Percentiles rank a stretch among this genome's conserved stretches.
Evolutionary conservation across 495 filamentous ascomycete species (phyloP).

Genomic region (Hypomontagnella monticulosa): DNA sequence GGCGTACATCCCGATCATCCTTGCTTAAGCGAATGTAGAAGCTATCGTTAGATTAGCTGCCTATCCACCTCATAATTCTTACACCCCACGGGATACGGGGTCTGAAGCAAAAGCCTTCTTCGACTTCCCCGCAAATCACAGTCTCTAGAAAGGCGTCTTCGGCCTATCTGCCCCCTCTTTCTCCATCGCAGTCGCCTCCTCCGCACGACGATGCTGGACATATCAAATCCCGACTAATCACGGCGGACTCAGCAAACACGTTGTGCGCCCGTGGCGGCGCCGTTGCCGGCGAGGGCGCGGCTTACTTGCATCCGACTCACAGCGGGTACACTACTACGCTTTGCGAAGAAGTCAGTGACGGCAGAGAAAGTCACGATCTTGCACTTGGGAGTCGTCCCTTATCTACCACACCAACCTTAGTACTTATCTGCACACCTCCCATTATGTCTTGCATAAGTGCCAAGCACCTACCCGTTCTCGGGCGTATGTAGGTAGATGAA

Average conservation of each 20-base stretch:
- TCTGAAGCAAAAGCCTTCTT: not conserved
- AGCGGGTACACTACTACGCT: slow-evolving; percentile 6
- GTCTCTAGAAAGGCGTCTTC: too few relatives aligned
- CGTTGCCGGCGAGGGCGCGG: not conserved
- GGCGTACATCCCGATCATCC: too few relatives aligned
- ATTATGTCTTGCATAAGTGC: slow-evolving; percentile 7
- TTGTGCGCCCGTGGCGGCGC: too few relatives aligned
- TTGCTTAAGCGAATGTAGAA: too few relatives aligned
- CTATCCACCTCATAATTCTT: too few relatives aligned
- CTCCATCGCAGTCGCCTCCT: not conserved
- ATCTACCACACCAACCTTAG: not conserved
- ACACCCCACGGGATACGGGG: not conserved
- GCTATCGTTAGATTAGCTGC: too few relatives aligned
- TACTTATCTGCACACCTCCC: too few relatives aligned
- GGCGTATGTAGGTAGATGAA: not conserved
- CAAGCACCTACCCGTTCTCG: slow-evolving; percentile 9
- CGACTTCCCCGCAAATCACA: not conserved
- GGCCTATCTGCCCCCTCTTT: not conserved
- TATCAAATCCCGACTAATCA: not conserved
- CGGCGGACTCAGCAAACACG: not conserved
- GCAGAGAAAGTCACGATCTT: slow-evolving; percentile 23
- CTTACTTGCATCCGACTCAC: slow-evolving; percentile 23
- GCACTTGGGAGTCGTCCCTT: not conserved
- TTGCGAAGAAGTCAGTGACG: slow-evolving; percentile 16
- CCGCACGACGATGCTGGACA: not conserved